Evolutionary conservation across 2,329 filamentous ascomycete species (phyloP).

Genomic region (Chrysoporthe austroafricana): DNA sequence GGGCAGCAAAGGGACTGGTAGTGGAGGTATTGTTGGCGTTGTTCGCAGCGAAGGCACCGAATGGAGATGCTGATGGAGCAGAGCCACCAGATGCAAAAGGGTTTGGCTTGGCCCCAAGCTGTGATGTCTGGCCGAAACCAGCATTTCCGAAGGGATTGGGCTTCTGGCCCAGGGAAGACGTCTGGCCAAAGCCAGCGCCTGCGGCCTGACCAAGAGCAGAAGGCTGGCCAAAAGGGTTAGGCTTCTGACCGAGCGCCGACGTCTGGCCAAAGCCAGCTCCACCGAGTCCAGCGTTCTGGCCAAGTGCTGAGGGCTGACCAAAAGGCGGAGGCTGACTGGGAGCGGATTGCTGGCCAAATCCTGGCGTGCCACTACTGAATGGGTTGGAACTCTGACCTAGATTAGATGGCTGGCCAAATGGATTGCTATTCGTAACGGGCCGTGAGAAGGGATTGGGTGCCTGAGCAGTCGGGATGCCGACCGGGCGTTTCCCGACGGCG

Average conservation of each 20-base stretch:
- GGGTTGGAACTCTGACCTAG: conserved; percentile 40
- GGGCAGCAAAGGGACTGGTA: conserved; percentile 29
- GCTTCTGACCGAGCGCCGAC: conserved; percentile 38
- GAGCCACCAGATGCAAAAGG: conserved; percentile 32
- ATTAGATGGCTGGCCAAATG: conserved; percentile 47
- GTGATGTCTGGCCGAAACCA: conserved; percentile 43
- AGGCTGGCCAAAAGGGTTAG: conserved; percentile 40
- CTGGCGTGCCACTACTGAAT: conserved; percentile 43
- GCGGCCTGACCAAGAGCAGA: conserved; percentile 44
- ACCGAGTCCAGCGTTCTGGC: conserved; percentile 32
- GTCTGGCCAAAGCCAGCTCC: conserved; percentile 45
- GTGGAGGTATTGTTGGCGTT: conserved; percentile 8
- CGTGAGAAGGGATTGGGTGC: conserved; percentile 35
- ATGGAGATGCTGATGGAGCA: conserved; percentile 31
- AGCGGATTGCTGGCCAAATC: conserved; percentile 29
- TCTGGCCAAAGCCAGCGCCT: conserved; percentile 44
- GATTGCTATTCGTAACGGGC: conserved; percentile 37
- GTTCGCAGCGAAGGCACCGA: conserved; percentile 29
- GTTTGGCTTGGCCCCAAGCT: conserved; percentile 40
- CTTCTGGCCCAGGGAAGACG: conserved; percentile 37
- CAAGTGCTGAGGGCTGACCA: conserved; percentile 41
- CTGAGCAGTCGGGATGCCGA: conserved; percentile 21
- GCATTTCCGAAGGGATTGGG: conserved; percentile 39
- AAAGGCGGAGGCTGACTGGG: conserved; percentile 36
- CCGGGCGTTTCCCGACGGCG: conserved; percentile 42